Percentiles rank a stretch among this genome's conserved stretches.
Evolutionary conservation across 169 alveolate species (phyloP).

Genomic region (Condylostoma magnum): DNA sequence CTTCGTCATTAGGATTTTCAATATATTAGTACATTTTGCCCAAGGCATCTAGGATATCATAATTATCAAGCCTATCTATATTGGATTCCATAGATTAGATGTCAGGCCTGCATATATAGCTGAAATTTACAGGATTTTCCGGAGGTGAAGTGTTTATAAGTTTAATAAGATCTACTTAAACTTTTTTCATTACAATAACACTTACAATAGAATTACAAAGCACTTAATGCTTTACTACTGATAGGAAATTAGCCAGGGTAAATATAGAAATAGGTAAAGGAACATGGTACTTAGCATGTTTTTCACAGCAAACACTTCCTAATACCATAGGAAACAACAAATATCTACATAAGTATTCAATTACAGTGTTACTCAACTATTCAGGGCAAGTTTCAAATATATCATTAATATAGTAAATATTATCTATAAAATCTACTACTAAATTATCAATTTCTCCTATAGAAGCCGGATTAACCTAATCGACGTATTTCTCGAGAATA

Average conservation of each 20-base stretch:
- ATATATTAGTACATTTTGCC: too few species aligned
- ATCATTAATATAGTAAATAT: constrained; percentile 12
- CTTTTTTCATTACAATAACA: not conserved
- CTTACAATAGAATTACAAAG: not conserved
- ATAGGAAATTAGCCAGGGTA: not conserved
- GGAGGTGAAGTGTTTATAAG: too few species aligned
- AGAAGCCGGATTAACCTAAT: not conserved
- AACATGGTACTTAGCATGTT: not conserved
- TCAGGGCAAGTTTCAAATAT: not conserved
- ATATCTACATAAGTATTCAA: not conserved
- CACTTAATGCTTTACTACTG: not conserved
- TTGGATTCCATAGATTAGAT: too few species aligned
- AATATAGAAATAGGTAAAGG: not conserved
- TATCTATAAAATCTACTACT: not conserved
- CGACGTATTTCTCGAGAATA: not conserved
- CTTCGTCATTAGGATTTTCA: too few species aligned
- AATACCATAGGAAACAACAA: not conserved
- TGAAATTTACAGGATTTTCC: too few species aligned
- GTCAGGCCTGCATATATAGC: too few species aligned
- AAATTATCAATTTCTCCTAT: not conserved
- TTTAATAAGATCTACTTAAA: not conserved
- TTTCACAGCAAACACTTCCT: not conserved
- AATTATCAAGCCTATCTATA: too few species aligned
- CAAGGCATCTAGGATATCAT: too few species aligned
- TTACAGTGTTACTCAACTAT: not conserved